Evolutionary conservation across 225 moss, liverwort and hornwort species (phyloP), one percentile per base, ranked within the genome.

Genomic region (Bryum argenteum): DNA sequence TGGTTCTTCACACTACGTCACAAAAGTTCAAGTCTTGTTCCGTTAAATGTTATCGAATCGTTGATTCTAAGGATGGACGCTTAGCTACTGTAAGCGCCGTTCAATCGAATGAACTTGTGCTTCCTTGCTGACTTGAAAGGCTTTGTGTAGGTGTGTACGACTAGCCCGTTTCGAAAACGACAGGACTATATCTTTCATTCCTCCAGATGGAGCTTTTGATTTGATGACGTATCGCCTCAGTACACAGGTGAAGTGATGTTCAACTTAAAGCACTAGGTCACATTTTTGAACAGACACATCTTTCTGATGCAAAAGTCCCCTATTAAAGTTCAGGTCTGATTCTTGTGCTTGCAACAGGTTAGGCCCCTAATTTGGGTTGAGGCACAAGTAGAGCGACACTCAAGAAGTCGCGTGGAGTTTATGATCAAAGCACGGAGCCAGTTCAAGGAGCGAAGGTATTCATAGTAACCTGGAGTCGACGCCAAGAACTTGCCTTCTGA

Each of bases 201-300:
- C 94, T 54, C 97, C 97, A 39, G 97, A 98, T 79, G 97, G 97
- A 72, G 79, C 97, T 79, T 98, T 98, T 80, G 97, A 98, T 87
- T 83, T 98, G 72, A 98, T 98, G 97, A 94, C 97, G 55, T 98
- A 98, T 73, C 92, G 97, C 63, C 88, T 98, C 59, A 98, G 97
- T 72, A 94, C 94, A 61, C 97, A 98, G 97, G 97, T 92, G 51
- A 74, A 62, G 53, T 47, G 68, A 7, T 72, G 28, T 48, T 55
- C 44, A 62, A 37, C 18, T 21, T 15, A 51, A 33, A 47, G 41
- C 3, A 10, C 53, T 6, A 18, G 40, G 54, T 6, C 17, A 54
- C 13, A 45, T 78, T 13, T 60, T 21, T 62, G 51, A 17, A 16
- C 54, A 12, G 48, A 24, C 26, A 23, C 22, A 44, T 65, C 42